Evolutionary conservation across 768 basidiomycete species (phyloP).

Genomic region (Obba rivulosa): DNA sequence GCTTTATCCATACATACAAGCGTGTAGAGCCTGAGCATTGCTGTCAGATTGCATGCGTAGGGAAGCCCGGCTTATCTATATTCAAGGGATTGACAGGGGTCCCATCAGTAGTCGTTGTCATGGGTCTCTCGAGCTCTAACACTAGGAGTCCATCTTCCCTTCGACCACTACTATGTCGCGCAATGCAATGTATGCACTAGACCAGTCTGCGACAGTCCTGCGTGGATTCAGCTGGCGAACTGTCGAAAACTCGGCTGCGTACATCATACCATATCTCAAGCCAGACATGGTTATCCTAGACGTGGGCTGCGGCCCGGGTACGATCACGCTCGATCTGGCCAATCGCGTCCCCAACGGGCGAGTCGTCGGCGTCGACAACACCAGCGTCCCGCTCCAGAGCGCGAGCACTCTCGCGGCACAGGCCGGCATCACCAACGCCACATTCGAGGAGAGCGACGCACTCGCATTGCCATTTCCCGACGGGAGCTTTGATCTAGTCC

Average conservation of each 20-base stretch:
- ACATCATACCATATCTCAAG: constrained; percentile 32
- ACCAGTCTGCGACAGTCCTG: constrained; percentile 14
- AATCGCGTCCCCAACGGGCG: constrained; percentile 33
- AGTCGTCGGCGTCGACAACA: constrained; percentile 38
- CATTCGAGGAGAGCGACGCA: constrained; percentile 35
- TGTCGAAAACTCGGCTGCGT: constrained; percentile 37
- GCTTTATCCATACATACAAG: too few relatives aligned
- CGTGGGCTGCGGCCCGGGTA: constrained; percentile 48
- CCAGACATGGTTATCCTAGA: constrained; percentile 41
- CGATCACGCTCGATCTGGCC: constrained; percentile 43
- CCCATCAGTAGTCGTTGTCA: too few relatives aligned
- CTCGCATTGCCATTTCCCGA: constrained; percentile 33
- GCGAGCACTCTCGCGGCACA: constrained; percentile 27
- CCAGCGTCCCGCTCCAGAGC: constrained; percentile 27
- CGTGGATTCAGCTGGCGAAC: constrained; percentile 27
- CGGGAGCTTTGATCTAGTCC: constrained; percentile 42
- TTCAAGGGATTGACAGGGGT: too few relatives aligned
- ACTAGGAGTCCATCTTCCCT: too few relatives aligned
- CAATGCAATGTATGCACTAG: too few relatives aligned
- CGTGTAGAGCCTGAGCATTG: too few relatives aligned
- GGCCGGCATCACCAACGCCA: constrained; percentile 31
- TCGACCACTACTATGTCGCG: too few relatives aligned
- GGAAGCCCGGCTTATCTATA: too few relatives aligned
- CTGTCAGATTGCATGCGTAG: too few relatives aligned
- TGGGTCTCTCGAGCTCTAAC: too few relatives aligned